Evolutionary conservation across 2,329 filamentous ascomycete species (phyloP).

Genomic region (Coniosporium tulheliwenetii): DNA sequence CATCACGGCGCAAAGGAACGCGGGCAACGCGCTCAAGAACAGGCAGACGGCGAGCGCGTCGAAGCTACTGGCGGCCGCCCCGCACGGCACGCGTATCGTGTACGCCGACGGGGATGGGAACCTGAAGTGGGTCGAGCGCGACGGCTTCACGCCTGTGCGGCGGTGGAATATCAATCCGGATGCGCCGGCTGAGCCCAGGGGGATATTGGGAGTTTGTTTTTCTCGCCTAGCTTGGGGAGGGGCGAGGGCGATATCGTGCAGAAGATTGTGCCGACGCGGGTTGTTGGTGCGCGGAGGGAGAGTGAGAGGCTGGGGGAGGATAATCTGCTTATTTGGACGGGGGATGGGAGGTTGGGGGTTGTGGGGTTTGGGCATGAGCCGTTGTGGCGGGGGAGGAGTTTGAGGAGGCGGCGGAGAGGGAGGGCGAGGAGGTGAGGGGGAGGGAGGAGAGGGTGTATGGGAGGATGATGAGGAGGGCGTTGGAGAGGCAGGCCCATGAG

Average conservation of each 20-base stretch:
- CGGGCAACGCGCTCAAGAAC: conserved; percentile 43
- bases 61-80: conserved; percentile 65
- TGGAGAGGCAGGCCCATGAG: conserved; percentile 67
- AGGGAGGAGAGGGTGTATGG: conserved; percentile 34
- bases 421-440: conserved; percentile 32
- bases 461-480: conserved; percentile 56
- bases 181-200: conserved; percentile 5
- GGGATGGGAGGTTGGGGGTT: conserved; percentile 60
- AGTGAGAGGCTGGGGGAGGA: conserved; percentile 23
- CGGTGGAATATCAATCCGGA: conserved; percentile 40
- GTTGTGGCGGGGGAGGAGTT: conserved; percentile 15
- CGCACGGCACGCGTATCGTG: conserved; percentile 69
- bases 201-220: conserved; percentile 10
- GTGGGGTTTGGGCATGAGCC: conserved; percentile 31
- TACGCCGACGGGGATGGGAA: conserved; percentile 73
- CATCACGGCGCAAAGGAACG: conserved; percentile 24
- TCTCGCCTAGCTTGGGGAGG: conserved; percentile 8
- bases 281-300: conserved; percentile 14
- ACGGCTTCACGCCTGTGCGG: conserved; percentile 45
- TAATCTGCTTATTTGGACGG: conserved; percentile 75
- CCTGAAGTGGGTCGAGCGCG: conserved; percentile 81
- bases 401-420: conserved; percentile 17
- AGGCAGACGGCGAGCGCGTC: conserved; percentile 68
- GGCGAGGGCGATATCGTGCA: conserved; percentile 55
- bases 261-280: conserved; percentile 50